Percentiles rank a stretch among this genome's conserved stretches.
phyloP scores from a whole-genome alignment of 768 basidiomycete genomes.

The Tylopilus intermedius region DNA sequence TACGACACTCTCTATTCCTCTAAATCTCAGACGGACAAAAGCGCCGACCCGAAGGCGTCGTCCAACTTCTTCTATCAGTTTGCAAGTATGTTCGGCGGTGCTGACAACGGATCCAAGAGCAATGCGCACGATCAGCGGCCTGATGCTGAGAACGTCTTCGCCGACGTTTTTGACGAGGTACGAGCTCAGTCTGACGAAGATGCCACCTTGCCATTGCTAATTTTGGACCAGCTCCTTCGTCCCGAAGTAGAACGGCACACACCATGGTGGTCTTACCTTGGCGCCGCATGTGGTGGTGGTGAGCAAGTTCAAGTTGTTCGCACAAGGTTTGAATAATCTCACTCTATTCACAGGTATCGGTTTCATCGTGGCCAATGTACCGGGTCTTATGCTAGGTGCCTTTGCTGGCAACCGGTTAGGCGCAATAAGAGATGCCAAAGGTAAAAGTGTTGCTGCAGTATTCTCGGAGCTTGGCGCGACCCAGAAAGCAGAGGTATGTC shows the following conservation, averaged over 20 bases:
- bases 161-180: conserved; percentile 90
- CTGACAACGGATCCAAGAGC: conserved; percentile 22
- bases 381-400: conserved; percentile 81
- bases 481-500: conserved; percentile 82
- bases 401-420: conserved; percentile 88
- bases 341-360: conserved; percentile 32
- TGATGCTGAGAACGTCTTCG: conserved; percentile 77
- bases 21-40: conserved; percentile 45
- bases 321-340: conserved; percentile 19
- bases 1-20: conserved; percentile 67
- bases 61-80: conserved; percentile 75
- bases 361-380: conserved; percentile 66
- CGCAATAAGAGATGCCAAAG: conserved; percentile 89
- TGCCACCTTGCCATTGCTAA: background rate
- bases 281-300: conserved; percentile 65
- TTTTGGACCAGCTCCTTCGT: conserved; percentile 55
- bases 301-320: conserved; percentile 13
- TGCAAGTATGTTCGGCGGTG: conserved; percentile 60
- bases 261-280: conserved; percentile 73
- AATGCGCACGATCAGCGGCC: conserved; percentile 46
- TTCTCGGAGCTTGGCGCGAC: conserved; percentile 69
- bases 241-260: conserved; percentile 72
- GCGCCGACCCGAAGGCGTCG: conserved; percentile 62
- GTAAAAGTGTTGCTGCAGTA: conserved; percentile 86
- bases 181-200: conserved; percentile 11